These are phyloP conservation scores for Hypomyces rosellus DNA, from an alignment of 2,329 filamentous ascomycete species.

Conservation along the genomic window DNA sequence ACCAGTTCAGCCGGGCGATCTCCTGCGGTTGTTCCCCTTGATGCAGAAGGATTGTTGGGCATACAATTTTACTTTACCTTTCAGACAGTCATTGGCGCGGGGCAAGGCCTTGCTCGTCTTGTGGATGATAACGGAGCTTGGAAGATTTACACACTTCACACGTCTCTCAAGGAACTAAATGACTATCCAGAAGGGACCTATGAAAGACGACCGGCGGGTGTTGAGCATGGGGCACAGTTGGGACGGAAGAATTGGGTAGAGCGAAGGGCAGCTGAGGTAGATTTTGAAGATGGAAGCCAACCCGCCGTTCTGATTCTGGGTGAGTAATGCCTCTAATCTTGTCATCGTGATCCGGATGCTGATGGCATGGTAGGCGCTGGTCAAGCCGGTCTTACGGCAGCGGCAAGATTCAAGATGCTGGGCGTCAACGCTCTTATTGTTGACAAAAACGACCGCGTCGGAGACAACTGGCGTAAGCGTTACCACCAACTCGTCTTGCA, in stretches of 20 bases:
- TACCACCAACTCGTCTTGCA: slow-evolving; percentile 63
- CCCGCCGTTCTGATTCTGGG: slow-evolving; percentile 58
- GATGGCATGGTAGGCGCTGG: slow-evolving; percentile 43
- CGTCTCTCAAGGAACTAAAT: slow-evolving; percentile 47
- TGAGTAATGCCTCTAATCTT: slow-evolving; percentile 25
- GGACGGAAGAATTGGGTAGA: slow-evolving; percentile 57
- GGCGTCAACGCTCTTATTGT: slow-evolving; percentile 51
- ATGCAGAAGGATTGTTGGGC: slow-evolving; percentile 43
- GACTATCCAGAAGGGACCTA: slow-evolving; percentile 46
- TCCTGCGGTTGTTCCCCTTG: slow-evolving; percentile 41
- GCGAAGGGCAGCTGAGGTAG: slow-evolving; percentile 38
- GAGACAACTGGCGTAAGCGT: slow-evolving; percentile 58
- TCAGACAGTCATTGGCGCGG: slow-evolving; percentile 47
- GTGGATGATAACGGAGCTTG: slow-evolving; percentile 39
- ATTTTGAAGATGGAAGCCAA: slow-evolving; percentile 40
- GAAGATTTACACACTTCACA: slow-evolving; percentile 61
- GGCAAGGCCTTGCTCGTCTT: slow-evolving; percentile 50
- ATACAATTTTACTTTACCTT: slow-evolving; percentile 52
- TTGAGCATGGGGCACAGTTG: slow-evolving; percentile 45
- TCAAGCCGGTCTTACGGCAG: slow-evolving; percentile 52
- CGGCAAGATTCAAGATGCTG: slow-evolving; percentile 54
- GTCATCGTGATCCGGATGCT: neutral
- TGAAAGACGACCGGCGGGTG: slow-evolving; percentile 46
- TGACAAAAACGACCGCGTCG: slow-evolving; percentile 50
- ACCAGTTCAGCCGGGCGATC: slow-evolving; percentile 35